Conservation (phyloP, 2,329 filamentous ascomycete genomes). For the Neofusicoccum ribis region DNA sequence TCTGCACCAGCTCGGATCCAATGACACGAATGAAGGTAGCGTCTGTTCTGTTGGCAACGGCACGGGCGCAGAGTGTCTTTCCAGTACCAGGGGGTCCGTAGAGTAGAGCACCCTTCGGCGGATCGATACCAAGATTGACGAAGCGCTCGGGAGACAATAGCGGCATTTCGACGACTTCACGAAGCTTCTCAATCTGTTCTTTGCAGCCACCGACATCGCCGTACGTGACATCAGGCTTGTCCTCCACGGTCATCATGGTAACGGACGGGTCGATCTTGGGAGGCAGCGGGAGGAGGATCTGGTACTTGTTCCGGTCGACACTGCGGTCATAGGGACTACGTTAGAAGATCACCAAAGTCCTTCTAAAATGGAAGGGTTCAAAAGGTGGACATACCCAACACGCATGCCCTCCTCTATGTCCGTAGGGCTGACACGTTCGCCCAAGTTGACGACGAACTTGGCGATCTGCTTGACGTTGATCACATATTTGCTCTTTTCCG, state of each 20-base stretch:
- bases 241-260: slow-evolving; percentile 99
- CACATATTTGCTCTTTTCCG: slow-evolving; percentile 99
- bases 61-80: slow-evolving; percentile 96
- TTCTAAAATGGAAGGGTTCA: neutral
- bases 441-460: slow-evolving; percentile 97
- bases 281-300: slow-evolving; percentile 92
- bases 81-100: slow-evolving; percentile 98
- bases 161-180: slow-evolving; percentile 98
- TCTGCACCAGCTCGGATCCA: slow-evolving; percentile 95
- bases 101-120: slow-evolving; percentile 92
- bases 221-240: slow-evolving; percentile 99
- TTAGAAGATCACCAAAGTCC: slow-evolving; percentile 1
- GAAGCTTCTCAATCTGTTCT: slow-evolving; percentile 98
- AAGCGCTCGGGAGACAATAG: slow-evolving; percentile 94
- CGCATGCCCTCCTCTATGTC: slow-evolving; percentile 99
- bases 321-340: slow-evolving; percentile 35
- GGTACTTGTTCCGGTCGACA: slow-evolving; percentile 98
- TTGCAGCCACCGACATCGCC: slow-evolving; percentile 99
- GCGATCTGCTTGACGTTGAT: slow-evolving; percentile 99
- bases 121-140: slow-evolving; percentile 97
- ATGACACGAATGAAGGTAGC: slow-evolving; percentile 99
- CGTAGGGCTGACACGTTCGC: slow-evolving; percentile 93
- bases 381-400: slow-evolving; percentile 64
- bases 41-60: slow-evolving; percentile 96
- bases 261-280: slow-evolving; percentile 99